These are phyloP conservation scores for Tulasnella calospora DNA, from an alignment of 768 basidiomycete species.

Conservation along the genomic window DNA sequence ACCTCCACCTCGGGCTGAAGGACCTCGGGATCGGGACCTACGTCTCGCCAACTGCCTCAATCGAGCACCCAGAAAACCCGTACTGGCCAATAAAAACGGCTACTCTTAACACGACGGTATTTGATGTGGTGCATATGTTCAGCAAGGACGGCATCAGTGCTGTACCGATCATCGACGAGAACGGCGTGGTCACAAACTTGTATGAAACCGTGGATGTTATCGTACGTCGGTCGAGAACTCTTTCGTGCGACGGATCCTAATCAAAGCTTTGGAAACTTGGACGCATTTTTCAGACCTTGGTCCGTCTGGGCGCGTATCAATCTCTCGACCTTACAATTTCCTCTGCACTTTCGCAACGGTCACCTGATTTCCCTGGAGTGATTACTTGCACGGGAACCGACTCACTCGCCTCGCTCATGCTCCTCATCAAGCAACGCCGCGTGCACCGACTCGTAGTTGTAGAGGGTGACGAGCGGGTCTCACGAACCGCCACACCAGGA, in stretches of 20 bases:
- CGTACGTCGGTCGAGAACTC: slow-evolving; percentile 47
- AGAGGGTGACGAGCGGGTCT: slow-evolving; percentile 58
- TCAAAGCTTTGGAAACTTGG: background rate
- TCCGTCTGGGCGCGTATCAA: slow-evolving; percentile 90
- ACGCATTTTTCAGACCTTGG: slow-evolving; percentile 62
- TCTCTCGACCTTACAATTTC: slow-evolving; percentile 91
- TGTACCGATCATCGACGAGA: slow-evolving; percentile 90
- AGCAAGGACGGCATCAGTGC: slow-evolving; percentile 92
- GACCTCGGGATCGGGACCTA: slow-evolving; percentile 92
- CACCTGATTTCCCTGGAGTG: slow-evolving; percentile 93
- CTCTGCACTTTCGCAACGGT: slow-evolving; percentile 86
- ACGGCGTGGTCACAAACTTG: slow-evolving; percentile 89
- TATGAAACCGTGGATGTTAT: slow-evolving; percentile 99
- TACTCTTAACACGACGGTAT: slow-evolving; percentile 83
- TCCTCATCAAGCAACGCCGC: slow-evolving; percentile 86
- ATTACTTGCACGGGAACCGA: slow-evolving; percentile 92
- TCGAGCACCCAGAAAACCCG: slow-evolving; percentile 54
- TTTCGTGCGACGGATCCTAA: background rate
- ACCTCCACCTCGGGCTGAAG: slow-evolving; percentile 73
- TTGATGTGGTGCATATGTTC: slow-evolving; percentile 98
- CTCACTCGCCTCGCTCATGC: slow-evolving; percentile 82
- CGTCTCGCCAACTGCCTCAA: slow-evolving; percentile 44
- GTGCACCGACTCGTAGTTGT: slow-evolving; percentile 95
- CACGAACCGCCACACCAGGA: slow-evolving; percentile 14
- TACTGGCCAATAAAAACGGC: slow-evolving; percentile 92